These are phyloP conservation scores for Quercus rubra DNA, from an alignment of 306 rosid genomes.

Conservation along the genomic window DNA sequence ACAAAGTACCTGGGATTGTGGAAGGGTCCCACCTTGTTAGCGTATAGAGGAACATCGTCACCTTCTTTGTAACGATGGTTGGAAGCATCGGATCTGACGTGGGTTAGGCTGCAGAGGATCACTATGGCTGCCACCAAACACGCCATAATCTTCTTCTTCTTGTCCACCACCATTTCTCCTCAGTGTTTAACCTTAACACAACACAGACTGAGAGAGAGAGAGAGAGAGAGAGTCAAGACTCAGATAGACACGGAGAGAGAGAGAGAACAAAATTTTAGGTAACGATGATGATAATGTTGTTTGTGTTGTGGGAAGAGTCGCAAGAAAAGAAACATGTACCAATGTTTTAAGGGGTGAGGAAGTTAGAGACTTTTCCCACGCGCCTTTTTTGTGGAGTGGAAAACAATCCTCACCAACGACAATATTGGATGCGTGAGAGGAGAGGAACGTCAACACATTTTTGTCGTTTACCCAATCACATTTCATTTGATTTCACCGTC, in stretches of 20 bases:
- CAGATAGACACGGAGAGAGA: too few species aligned
- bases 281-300: too few species aligned
- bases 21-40: constrained; percentile 66
- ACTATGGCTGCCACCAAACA: constrained; percentile 37
- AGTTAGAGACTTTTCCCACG: neutral
- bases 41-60: constrained; percentile 50
- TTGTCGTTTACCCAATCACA: too few species aligned
- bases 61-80: constrained; percentile 55
- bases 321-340: too few species aligned
- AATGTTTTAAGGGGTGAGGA: too few species aligned
- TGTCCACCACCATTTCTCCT: too few species aligned
- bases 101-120: constrained; percentile 30
- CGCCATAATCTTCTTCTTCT: constrained; percentile 35
- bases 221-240: neutral
- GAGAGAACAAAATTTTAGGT: too few species aligned
- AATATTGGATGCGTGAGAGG: neutral
- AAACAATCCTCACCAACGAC: neutral
- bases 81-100: constrained; percentile 43
- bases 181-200: too few species aligned
- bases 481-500: too few species aligned
- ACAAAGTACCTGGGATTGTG: constrained; percentile 53
- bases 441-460: neutral
- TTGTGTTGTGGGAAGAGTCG: too few species aligned
- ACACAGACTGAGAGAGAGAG: constrained; percentile 10
- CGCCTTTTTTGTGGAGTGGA: neutral